Evolutionary conservation across 176 grass and related monocot species (phyloP).

Genomic region (Paspalum vaginatum): DNA sequence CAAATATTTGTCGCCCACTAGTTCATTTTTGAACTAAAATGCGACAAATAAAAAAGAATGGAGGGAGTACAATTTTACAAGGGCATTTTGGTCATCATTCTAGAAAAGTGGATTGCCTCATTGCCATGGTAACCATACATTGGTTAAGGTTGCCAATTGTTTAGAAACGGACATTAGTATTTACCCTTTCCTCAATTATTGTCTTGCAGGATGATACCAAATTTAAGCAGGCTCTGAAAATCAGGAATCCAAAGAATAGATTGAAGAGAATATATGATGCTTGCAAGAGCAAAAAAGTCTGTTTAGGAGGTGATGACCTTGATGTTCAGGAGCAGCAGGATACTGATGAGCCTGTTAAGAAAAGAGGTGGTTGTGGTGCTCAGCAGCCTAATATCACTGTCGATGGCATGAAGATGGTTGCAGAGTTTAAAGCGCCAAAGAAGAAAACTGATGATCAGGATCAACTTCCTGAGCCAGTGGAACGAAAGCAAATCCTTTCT

Average conservation of each 20-base stretch:
- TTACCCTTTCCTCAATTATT: not conserved
- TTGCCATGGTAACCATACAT: no score
- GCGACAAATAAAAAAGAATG: no score
- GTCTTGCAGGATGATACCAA: conserved; percentile 72
- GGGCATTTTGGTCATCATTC: no score
- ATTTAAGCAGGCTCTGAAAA: conserved; percentile 99
- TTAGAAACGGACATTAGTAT: no score
- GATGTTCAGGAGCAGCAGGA: conserved; percentile 84
- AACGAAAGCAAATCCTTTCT: conserved; percentile 92
- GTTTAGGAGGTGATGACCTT: conserved; percentile 85
- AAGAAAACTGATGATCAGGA: conserved; percentile 92
- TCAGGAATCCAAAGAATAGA: conserved; percentile 86
- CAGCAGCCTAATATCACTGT: conserved; percentile 98
- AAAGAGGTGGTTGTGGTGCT: conserved; percentile 90
- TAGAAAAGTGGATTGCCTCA: no score
- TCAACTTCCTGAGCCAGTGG: conserved; percentile 93
- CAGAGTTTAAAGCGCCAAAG: conserved; percentile 93
- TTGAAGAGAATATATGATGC: conserved; percentile 98
- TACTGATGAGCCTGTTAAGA: conserved; percentile 77
- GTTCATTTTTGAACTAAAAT: no score
- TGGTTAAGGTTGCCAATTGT: no score
- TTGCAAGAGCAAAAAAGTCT: conserved; percentile 95
- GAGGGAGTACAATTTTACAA: no score
- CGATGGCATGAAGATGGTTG: conserved; percentile 99
- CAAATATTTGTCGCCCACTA: no score